Conservation (phyloP, 116 monocot genomes). For the Posidonia oceanica region DNA sequence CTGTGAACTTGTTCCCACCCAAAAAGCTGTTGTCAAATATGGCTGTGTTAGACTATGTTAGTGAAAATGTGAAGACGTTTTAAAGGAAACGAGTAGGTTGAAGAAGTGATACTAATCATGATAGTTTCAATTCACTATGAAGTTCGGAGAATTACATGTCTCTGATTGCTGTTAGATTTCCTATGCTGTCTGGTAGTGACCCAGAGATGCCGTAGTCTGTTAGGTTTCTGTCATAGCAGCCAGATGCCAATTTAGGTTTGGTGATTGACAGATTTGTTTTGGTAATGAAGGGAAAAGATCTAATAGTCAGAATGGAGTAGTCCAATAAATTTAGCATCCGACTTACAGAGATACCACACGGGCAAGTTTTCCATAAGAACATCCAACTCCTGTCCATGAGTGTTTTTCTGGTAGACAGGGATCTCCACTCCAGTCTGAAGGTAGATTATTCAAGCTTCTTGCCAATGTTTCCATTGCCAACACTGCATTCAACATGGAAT, state of each 20-base stretch:
- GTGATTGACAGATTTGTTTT: neutral
- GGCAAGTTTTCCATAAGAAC: slow-evolving; percentile 25
- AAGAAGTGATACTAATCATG: neutral
- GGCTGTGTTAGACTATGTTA: neutral
- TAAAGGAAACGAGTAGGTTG: neutral
- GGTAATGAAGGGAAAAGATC: neutral
- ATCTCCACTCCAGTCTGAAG: slow-evolving; percentile 63
- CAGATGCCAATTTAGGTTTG: neutral
- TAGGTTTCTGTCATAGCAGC: slow-evolving; percentile 38
- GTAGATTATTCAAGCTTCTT: slow-evolving; percentile 35
- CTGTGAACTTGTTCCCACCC: slow-evolving; percentile 56
- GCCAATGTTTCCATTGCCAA: slow-evolving; percentile 47
- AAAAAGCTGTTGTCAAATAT: slow-evolving; percentile 30
- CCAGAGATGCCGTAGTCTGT: slow-evolving; percentile 57
- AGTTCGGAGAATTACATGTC: slow-evolving; percentile 41
- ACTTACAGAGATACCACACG: slow-evolving; percentile 46
- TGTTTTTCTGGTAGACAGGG: slow-evolving; percentile 43
- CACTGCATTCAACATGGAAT: slow-evolving; percentile 13
- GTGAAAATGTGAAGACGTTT: neutral
- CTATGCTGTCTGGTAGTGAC: slow-evolving; percentile 40
- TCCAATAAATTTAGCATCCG: neutral
- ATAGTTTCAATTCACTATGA: neutral
- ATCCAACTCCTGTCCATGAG: slow-evolving; percentile 57
- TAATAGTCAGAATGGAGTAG: neutral
- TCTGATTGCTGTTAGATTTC: slow-evolving; percentile 50